A percentile compares a stretch with the other conserved stretches of the same genome.
These are phyloP conservation scores for Pseudogymnoascus sp. DNA, from an alignment of 2,329 filamentous ascomycete species.

Conservation along the genomic window DNA sequence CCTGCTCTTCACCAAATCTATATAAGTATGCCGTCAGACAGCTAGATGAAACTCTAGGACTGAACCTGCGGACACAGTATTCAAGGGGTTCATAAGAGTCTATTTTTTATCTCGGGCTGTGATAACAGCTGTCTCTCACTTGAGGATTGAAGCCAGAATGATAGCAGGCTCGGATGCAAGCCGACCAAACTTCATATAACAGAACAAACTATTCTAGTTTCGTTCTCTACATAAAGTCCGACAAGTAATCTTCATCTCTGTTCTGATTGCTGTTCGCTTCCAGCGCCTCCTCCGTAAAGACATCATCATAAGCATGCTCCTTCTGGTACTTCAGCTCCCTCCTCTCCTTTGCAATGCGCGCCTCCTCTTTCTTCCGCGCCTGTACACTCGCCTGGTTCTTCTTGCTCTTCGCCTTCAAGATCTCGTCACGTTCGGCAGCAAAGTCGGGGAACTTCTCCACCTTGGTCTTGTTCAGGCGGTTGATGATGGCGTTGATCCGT, in stretches of 20 bases:
- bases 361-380: constrained; percentile 70
- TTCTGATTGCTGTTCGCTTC: constrained; percentile 77
- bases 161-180: not conserved
- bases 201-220: not conserved
- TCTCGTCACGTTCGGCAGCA: constrained; percentile 71
- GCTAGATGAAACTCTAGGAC: not conserved
- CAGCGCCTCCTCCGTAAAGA: constrained; percentile 79
- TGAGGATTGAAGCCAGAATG: not conserved
- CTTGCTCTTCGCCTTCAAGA: constrained; percentile 62
- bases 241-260: constrained; percentile 66
- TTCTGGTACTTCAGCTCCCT: constrained; percentile 90
- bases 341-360: constrained; percentile 65
- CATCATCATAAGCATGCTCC: constrained; percentile 94
- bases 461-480: constrained; percentile 96
- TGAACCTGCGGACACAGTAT: not conserved
- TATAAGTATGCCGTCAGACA: too few species aligned
- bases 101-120: not conserved
- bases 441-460: constrained; percentile 83
- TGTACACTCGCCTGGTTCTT: constrained; percentile 58
- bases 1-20: not conserved
- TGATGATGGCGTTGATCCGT: constrained; percentile 85
- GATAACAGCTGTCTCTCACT: not conserved
- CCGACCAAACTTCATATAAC: not conserved
- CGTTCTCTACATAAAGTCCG: constrained; percentile 77
- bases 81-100: not conserved